Evolutionary conservation across 331 rosid genomes (phyloP).

Genomic region (Pyrus hybrid): DNA sequence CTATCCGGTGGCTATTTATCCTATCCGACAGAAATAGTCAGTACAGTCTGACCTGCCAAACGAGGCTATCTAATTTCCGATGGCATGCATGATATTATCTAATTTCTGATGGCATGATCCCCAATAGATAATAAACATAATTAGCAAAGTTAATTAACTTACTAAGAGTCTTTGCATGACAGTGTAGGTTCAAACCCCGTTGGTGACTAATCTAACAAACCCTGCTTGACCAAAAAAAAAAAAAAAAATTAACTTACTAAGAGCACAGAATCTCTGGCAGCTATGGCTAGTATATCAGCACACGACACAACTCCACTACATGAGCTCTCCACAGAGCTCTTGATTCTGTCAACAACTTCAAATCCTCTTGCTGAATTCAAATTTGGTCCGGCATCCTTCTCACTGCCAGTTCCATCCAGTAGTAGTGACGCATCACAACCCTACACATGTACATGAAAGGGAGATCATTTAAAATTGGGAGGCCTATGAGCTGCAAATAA

Average conservation of each 20-base stretch:
- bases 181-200: too few species aligned
- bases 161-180: too few species aligned
- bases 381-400: conserved; percentile 61
- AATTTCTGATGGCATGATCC: too few species aligned
- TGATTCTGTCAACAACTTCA: conserved; percentile 69
- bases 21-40: too few species aligned
- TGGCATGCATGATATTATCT: not conserved
- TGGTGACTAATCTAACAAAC: too few species aligned
- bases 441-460: conserved; percentile 12
- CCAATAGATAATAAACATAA: too few species aligned
- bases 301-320: conserved; percentile 80
- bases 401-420: conserved; percentile 51
- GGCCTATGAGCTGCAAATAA: not conserved
- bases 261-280: conserved; percentile 72
- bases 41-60: too few species aligned
- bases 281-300: conserved; percentile 71
- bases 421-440: conserved; percentile 90
- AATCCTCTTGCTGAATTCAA: conserved; percentile 66
- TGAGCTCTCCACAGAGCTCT: conserved; percentile 59
- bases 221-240: too few species aligned
- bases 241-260: not conserved
- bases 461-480: not conserved
- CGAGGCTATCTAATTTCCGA: too few species aligned
- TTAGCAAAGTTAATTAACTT: not conserved
- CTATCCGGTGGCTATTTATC: too few species aligned